phyloP scores from a whole-genome alignment of 106 monocot species.

The Dactylorhiza incarnata region DNA sequence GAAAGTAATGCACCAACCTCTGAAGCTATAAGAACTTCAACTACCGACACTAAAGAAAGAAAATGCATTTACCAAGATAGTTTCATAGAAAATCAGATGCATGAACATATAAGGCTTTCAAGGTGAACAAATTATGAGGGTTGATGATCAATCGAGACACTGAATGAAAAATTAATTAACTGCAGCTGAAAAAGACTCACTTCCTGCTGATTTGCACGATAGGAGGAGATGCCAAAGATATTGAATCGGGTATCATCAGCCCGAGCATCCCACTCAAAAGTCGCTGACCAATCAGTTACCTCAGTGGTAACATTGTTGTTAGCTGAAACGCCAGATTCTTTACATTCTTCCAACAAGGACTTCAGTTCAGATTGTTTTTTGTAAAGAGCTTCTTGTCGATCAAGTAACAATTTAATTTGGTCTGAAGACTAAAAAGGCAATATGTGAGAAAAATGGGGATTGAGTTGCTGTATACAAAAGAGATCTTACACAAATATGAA shows the following conservation, averaged over 20 bases:
- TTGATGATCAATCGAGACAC: neutral
- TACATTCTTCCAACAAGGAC: constrained; percentile 50
- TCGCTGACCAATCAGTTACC: constrained; percentile 67
- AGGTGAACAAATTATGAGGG: neutral
- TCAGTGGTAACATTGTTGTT: constrained; percentile 13
- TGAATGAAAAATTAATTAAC: neutral
- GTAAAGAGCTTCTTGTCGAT: constrained; percentile 67
- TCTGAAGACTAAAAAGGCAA: constrained; percentile 28
- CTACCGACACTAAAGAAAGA: neutral
- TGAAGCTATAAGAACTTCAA: neutral
- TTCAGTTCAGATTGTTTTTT: constrained; percentile 68
- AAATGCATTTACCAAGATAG: neutral
- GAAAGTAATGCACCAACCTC: neutral
- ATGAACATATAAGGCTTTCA: neutral
- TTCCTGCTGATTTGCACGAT: constrained; percentile 87
- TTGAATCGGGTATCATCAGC: constrained; percentile 79
- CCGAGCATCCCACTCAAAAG: constrained; percentile 79
- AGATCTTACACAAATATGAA: neutral
- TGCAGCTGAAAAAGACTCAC: constrained; percentile 28
- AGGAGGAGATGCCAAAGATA: constrained; percentile 80
- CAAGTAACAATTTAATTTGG: constrained; percentile 69
- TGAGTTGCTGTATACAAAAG: neutral
- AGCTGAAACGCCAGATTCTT: constrained; percentile 20
- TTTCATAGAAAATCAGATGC: neutral
- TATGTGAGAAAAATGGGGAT: neutral